Percentiles rank a stretch among this genome's conserved stretches.
phyloP scores from a whole-genome alignment of 2,329 filamentous ascomycete genomes.

The Colletotrichum incanum region DNA sequence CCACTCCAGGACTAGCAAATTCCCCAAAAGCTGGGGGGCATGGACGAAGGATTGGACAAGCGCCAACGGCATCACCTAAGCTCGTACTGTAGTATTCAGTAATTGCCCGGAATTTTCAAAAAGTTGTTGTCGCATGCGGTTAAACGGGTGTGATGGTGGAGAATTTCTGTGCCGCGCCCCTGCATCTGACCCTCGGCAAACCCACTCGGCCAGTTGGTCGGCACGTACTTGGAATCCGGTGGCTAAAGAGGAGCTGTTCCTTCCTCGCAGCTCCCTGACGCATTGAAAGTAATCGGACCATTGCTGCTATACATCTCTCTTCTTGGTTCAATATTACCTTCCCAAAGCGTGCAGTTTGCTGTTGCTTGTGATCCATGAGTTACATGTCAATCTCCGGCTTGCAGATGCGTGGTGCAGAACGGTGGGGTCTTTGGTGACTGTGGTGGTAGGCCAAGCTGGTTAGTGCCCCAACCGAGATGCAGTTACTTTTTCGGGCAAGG shows the following conservation, averaged over 20 bases:
- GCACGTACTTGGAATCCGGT: not conserved
- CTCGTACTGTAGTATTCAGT: not conserved
- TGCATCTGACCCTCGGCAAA: not conserved
- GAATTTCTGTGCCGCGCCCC: not conserved
- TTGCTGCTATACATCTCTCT: not conserved
- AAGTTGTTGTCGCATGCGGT: not conserved
- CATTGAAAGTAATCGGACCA: not conserved
- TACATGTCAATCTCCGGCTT: constrained; percentile 12
- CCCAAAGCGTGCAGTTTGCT: not conserved
- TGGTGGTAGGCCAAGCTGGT: not conserved
- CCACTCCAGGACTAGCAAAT: not conserved
- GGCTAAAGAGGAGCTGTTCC: not conserved
- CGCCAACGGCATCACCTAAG: not conserved
- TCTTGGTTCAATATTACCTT: not conserved
- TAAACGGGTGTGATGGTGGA: not conserved
- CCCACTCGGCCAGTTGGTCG: not conserved
- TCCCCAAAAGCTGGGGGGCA: too few relatives aligned
- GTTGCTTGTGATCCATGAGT: not conserved
- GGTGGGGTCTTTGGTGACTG: not conserved
- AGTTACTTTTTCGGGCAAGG: not conserved
- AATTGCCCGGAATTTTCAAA: not conserved
- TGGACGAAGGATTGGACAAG: not conserved
- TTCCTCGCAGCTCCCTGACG: not conserved
- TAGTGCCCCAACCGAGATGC: not conserved
- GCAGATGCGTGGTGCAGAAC: not conserved